Conservation (phyloP, 192 early-diverging fungal species). For the Coemansia asiatica region DNA sequence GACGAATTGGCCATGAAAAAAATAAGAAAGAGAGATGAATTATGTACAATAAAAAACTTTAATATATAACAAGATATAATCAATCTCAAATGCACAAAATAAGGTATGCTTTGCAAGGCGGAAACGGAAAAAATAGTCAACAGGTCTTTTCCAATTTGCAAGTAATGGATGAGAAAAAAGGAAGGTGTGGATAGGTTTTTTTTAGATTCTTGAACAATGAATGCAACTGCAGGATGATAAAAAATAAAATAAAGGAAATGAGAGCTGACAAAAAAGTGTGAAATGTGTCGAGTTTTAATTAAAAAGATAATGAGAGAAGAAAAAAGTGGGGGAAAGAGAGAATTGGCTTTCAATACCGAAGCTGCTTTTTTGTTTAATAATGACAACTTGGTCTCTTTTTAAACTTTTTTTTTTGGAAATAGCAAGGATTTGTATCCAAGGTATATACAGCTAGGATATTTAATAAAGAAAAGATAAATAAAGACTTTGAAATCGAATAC, state of each 20-base stretch:
- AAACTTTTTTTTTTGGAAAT: neutral
- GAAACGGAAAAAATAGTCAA: neutral
- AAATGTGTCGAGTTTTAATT: neutral
- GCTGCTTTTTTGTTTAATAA: neutral
- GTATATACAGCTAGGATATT: neutral
- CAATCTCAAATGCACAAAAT: neutral
- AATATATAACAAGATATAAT: neutral
- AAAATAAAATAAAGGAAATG: neutral
- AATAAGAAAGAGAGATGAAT: neutral
- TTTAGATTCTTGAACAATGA: slow-evolving; percentile 2
- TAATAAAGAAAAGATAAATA: neutral
- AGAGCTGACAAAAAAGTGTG: neutral
- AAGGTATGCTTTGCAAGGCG: neutral
- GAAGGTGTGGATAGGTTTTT: neutral
- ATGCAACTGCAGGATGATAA: neutral
- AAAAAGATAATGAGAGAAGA: neutral
- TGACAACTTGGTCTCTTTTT: neutral
- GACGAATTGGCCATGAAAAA: neutral
- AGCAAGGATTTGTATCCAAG: neutral
- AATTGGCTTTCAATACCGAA: neutral
- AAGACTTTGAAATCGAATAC: neutral
- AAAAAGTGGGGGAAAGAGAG: neutral
- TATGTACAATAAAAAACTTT: neutral
- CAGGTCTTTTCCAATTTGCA: neutral
- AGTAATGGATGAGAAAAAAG: neutral